phyloP scores from a whole-genome alignment of 192 early-diverging fungal species.

The Coemansia sp. region DNA sequence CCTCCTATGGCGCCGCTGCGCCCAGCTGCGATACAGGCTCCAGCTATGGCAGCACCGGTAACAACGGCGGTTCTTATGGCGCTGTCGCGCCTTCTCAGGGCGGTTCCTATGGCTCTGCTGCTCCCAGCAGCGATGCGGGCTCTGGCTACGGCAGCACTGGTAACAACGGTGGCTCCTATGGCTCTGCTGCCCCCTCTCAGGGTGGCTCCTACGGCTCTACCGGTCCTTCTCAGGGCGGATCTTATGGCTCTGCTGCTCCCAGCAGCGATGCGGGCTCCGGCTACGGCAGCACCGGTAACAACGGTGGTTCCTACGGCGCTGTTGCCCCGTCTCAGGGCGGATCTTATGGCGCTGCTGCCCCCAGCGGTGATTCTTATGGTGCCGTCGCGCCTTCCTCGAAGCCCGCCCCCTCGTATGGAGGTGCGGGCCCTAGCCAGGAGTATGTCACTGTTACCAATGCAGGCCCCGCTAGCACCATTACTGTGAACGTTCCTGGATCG shows the following conservation, averaged over 20 bases:
- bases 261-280: not conserved
- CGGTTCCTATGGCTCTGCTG: constrained; percentile 12
- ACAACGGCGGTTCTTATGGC: constrained; percentile 3
- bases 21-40: not conserved
- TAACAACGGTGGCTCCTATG: not conserved
- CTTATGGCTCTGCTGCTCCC: not conserved
- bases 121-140: not conserved
- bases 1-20: constrained; percentile 13
- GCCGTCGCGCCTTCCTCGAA: constrained; percentile 13
- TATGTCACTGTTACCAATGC: constrained; percentile 23
- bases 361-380: constrained; percentile 24
- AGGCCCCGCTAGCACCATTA: constrained; percentile 27
- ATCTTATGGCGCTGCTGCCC: not conserved
- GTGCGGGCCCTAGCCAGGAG: constrained; percentile 11
- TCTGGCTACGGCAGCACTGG: not conserved
- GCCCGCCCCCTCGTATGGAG: constrained; percentile 20
- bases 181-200: not conserved
- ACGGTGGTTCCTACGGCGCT: constrained; percentile 1
- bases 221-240: not conserved
- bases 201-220: constrained; percentile 14
- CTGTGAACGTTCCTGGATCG: constrained; percentile 2
- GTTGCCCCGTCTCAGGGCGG: not conserved
- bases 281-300: not conserved
- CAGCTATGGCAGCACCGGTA: not conserved
- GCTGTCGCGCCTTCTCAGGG: not conserved